Evolutionary conservation across 2,329 filamentous ascomycete genomes (phyloP), one percentile per base, ranked within the genome.

Genomic region (Fusarium kyushuense): DNA sequence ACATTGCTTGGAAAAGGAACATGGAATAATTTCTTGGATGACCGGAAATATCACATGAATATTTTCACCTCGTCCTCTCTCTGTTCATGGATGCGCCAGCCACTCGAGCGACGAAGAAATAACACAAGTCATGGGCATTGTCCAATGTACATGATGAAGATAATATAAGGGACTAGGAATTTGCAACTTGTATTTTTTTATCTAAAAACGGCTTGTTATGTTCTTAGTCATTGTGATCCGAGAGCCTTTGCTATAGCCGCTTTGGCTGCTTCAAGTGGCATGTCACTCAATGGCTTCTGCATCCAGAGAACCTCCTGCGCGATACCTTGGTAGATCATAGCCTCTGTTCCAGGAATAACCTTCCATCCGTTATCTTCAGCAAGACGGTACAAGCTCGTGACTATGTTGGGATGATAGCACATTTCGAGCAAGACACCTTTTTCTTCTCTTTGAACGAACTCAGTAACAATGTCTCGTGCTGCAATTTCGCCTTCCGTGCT

Each of bases 191-290:
- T n/a, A n/a, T n/a, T 1, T 13, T 12, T 5, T 19, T n/a, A 36
- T 13, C 6, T 7, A 38, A 5, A 21, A 21, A n/a, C 6, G 8
- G 4, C 5, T 2, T 38, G 10, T 9, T 21, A 27, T 4, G 5
- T 7, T 19, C 3, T 13, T 19, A 29, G 12, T 17, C 12, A 54
- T 21, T 19, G 32, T 16, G 52, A 47, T 19, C 43, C 32, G 1
- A 54, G 41, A 30, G 32, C 41, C 6, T 30, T 36, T 47, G n/a
- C 41, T 30, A 54, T 23, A 1, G 21, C 41, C 3, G n/a, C 23
- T 17, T 54, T 48, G 9, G 52, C 41, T 30, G 52, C 52, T 30
- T 54, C 30, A 4, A 54, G 41, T n/a, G 41, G 52, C 52, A 54
- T 54, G 11, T 54, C 41, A n/a, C 25, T 7, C 25, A 48, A n/a